Evolutionary conservation across 2,329 filamentous ascomycete genomes (phyloP), one percentile per base, ranked within the genome.

Genomic region (Tolypocladium tundrense): DNA sequence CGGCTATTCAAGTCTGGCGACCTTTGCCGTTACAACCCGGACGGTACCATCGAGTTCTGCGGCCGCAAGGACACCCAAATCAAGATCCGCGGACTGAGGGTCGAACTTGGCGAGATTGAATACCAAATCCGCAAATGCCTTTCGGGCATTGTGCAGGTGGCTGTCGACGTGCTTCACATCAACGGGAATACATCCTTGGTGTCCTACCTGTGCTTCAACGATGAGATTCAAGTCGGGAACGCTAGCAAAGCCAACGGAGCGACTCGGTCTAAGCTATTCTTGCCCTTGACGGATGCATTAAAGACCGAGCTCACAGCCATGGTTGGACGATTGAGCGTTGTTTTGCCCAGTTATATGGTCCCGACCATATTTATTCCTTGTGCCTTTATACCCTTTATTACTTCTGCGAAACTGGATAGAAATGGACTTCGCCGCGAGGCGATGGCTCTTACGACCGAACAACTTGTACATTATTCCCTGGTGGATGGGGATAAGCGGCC

Each of bases 1-100:
- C 42, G 42, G 7, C 7, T 5, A 14, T 59, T 66, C 53, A 59
- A 48, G 37, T 63, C 65, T 1, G 64, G 64, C 13, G 64, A 66
- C 39, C 43, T 62, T 14, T 62, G 61, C 2, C 53, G 66, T 45
- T 77, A 76, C 35, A 65, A 73, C 42, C 63, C 51, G 4, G 61
- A 64, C 43, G 63, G 62, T 7, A 57, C 41, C 19, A 50, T 67
- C 11, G 54, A 57, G 3, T 64, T 61, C 55, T 39, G 62, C 19
- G 60, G 65, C 41, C 61, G 66, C 1, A 62, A 61, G 19, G 66
- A 69, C 50, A 54, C 58, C 13, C 65, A 69, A 43, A 58, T 68
- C 50, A 70, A 70, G 58, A 57, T 69, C 19, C 61, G 61, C 5
- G 66, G 67, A 13, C 64, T 68, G n/a, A 60, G 66, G 31, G 53